phyloP scores from a whole-genome alignment of 495 filamentous ascomycete species.

The Copromyces sp. region DNA sequence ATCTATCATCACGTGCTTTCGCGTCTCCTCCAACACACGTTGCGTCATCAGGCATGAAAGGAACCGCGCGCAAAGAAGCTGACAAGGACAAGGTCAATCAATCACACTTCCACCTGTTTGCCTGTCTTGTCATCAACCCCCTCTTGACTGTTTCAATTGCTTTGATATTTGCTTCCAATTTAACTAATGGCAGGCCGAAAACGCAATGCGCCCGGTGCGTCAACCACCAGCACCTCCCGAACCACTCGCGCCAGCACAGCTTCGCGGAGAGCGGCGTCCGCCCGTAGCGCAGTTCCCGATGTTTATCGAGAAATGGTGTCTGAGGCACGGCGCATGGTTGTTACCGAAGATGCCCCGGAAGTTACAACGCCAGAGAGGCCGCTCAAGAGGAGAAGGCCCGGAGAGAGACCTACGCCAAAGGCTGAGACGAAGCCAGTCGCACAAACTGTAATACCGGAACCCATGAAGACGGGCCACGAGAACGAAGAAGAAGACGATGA shows the following conservation, averaged over 20 bases:
- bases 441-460: constrained; percentile 1
- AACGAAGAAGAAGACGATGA: constrained; percentile 25
- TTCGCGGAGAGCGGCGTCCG: not conserved
- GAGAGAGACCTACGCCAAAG: constrained; percentile 20
- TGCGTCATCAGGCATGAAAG: not conserved
- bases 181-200: constrained; percentile 15
- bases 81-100: not conserved
- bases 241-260: constrained; percentile 7
- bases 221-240: constrained; percentile 3
- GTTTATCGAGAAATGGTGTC: constrained; percentile 15
- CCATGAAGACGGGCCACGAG: constrained; percentile 1
- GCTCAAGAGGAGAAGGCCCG: constrained; percentile 30
- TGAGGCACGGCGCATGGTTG: not conserved
- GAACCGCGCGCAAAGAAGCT: not conserved
- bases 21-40: not conserved
- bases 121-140: not conserved
- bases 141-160: not conserved
- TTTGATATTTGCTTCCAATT: not conserved
- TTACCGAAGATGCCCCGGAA: not conserved
- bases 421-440: constrained; percentile 5
- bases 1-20: not conserved
- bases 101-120: not conserved
- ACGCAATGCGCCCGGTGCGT: constrained; percentile 9
- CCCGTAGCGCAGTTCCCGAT: constrained; percentile 3
- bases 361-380: constrained; percentile 18